Evolutionary conservation across 148 eudicot species (phyloP).

Genomic region (Chenopodium formosanum): DNA sequence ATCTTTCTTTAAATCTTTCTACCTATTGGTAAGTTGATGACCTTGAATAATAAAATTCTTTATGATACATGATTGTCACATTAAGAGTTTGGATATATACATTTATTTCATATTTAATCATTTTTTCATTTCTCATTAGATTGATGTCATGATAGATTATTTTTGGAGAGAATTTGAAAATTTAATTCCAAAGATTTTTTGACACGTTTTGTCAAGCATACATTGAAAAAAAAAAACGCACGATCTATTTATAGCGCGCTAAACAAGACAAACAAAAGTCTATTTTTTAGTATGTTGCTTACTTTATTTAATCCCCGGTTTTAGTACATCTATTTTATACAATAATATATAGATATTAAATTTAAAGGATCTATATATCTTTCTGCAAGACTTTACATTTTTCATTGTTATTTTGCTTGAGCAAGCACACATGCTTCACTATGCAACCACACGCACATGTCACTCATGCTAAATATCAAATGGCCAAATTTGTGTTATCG

Average conservation of each 20-base stretch:
- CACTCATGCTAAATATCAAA: background rate
- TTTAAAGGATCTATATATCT: no score
- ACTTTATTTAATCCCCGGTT: no score
- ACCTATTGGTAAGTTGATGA: conserved; percentile 27
- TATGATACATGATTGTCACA: background rate
- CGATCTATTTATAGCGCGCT: background rate
- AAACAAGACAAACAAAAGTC: background rate
- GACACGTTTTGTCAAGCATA: background rate
- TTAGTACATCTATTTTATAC: no score
- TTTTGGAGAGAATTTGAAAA: background rate
- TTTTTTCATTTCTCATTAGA: background rate
- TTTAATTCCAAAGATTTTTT: background rate
- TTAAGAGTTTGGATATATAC: background rate
- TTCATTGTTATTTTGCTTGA: no score
- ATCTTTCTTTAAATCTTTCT: background rate
- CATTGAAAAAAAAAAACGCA: no score
- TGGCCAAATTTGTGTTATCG: background rate
- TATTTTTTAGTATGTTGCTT: no score
- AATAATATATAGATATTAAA: no score
- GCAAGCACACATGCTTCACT: no score
- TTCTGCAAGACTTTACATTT: no score
- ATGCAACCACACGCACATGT: background rate
- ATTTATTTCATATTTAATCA: background rate
- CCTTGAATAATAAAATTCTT: background rate
- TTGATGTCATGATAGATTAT: background rate